A percentile compares a stretch with the other conserved stretches of the same genome.
These are phyloP conservation scores for Zygosaccharomyces sapae DNA, from an alignment of 1,139 yeast species.

Conservation along the genomic window DNA sequence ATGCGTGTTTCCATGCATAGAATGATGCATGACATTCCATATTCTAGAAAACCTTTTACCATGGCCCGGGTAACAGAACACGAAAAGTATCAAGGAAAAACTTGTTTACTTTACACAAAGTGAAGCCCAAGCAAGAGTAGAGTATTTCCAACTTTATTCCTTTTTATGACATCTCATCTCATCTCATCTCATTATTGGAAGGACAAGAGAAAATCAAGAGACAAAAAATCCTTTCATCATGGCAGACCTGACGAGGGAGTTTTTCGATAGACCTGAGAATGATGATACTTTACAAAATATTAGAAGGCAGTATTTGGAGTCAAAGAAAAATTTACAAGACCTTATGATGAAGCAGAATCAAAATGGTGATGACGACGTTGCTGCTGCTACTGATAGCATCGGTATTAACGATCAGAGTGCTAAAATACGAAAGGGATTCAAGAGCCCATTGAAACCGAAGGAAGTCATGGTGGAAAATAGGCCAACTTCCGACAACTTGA, in stretches of 20 bases:
- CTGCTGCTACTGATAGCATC: background rate
- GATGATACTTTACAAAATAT: conserved; percentile 34
- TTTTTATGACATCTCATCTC: background rate
- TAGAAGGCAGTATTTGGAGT: conserved; percentile 29
- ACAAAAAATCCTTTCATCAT: background rate
- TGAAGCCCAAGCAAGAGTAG: background rate
- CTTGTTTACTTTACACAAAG: background rate
- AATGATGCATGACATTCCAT: background rate
- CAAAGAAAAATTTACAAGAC: conserved; percentile 25
- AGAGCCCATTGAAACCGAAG: conserved; percentile 1
- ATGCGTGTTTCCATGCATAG: background rate
- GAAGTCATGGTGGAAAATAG: conserved; percentile 1
- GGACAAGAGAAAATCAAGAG: background rate
- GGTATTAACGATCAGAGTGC: background rate
- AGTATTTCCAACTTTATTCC: background rate
- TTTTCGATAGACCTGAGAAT: conserved; percentile 22
- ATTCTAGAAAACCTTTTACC: background rate
- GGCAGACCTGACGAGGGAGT: conserved; percentile 14
- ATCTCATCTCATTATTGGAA: background rate
- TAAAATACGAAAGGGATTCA: conserved; percentile 8
- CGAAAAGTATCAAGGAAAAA: background rate
- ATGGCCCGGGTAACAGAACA: background rate
- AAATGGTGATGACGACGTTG: background rate
- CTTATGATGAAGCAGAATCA: conserved; percentile 17
- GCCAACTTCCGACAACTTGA: conserved; percentile 8